phyloP scores from a whole-genome alignment of 345 rosid species.

The Gossypium anomalum region DNA sequence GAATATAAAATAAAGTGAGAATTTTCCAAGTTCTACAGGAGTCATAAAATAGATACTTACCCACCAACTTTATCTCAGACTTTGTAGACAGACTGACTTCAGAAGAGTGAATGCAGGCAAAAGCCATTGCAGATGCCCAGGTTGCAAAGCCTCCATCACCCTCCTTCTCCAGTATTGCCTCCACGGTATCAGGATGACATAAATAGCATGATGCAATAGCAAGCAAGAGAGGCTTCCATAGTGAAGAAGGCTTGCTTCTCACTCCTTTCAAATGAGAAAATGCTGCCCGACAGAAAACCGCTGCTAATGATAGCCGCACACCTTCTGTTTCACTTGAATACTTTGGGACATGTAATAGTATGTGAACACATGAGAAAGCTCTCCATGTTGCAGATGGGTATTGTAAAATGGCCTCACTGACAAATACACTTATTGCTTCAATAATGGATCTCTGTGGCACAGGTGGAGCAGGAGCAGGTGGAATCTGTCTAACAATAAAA shows the following conservation, averaged over 20 bases:
- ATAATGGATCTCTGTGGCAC: constrained; percentile 55
- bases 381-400: constrained; percentile 77
- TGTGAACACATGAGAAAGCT: constrained; percentile 73
- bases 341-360: constrained; percentile 57
- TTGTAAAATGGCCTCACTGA: constrained; percentile 62
- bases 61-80: constrained; percentile 62
- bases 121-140: constrained; percentile 68
- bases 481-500: constrained; percentile 43
- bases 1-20: neutral
- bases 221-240: constrained; percentile 75
- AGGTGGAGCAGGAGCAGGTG: constrained; percentile 73
- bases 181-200: constrained; percentile 50
- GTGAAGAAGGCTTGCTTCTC: constrained; percentile 52
- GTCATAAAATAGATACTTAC: constrained; percentile 32
- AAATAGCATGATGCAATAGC: constrained; percentile 75
- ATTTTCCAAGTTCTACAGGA: constrained; percentile 3
- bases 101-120: constrained; percentile 34
- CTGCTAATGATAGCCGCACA: constrained; percentile 47
- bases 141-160: constrained; percentile 48
- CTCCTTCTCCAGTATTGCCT: constrained; percentile 47
- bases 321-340: constrained; percentile 53
- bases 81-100: constrained; percentile 38
- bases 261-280: constrained; percentile 57
- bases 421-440: constrained; percentile 68
- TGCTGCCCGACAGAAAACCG: constrained; percentile 55